phyloP scores from a whole-genome alignment of 129 eudicot species.

The Chrysanthemum lavandulifolium region DNA sequence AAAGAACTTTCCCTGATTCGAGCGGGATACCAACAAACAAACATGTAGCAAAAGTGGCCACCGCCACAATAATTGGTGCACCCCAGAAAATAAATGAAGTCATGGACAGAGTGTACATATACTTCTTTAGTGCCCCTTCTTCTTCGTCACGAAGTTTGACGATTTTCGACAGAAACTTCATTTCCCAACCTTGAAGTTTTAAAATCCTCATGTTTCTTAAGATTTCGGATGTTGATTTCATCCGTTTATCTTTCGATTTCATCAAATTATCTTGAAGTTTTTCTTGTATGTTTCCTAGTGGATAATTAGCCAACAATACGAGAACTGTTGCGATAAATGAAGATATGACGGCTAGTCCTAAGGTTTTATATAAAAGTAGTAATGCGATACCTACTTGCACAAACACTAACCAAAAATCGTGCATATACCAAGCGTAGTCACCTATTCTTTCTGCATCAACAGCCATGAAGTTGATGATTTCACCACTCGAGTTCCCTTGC shows the following conservation, averaged over 20 bases:
- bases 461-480: constrained; percentile 83
- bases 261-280: constrained; percentile 66
- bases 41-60: constrained; percentile 69
- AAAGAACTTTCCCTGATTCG: constrained; percentile 77
- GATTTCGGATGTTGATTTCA: constrained; percentile 90
- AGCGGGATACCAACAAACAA: constrained; percentile 74
- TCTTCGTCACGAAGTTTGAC: constrained; percentile 52
- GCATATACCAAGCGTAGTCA: constrained; percentile 68
- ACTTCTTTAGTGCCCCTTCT: constrained; percentile 53
- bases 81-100: constrained; percentile 63
- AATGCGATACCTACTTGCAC: constrained; percentile 69
- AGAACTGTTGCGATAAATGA: constrained; percentile 54
- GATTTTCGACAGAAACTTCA: constrained; percentile 82
- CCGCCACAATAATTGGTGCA: constrained; percentile 78
- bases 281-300: constrained; percentile 60
- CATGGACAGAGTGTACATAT: constrained; percentile 45
- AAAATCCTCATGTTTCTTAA: constrained; percentile 93
- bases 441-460: constrained; percentile 93
- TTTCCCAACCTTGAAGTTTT: constrained; percentile 95
- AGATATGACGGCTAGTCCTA: constrained; percentile 75
- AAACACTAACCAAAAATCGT: constrained; percentile 74
- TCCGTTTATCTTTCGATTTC: constrained; percentile 79
- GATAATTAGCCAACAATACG: constrained; percentile 69
- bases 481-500: constrained; percentile 74
- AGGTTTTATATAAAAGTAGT: constrained; percentile 51